phyloP scores from a whole-genome alignment of 1,284 basidiomycete species.

The Austroboletus niveus region DNA sequence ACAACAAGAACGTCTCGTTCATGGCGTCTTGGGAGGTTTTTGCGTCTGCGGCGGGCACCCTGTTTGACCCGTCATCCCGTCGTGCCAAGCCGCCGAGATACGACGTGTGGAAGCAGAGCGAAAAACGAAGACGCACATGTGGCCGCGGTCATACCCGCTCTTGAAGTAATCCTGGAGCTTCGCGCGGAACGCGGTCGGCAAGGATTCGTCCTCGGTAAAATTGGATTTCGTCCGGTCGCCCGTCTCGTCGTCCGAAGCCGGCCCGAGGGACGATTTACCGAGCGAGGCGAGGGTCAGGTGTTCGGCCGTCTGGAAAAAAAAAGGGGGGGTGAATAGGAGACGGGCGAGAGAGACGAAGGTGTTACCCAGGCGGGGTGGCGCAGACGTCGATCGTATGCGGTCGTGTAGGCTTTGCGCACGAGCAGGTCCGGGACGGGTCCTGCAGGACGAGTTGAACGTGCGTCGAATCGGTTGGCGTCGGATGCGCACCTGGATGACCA shows the following conservation, averaged over 20 bases:
- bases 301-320: conserved; percentile 73
- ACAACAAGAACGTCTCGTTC: conserved; percentile 94
- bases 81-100: neutral
- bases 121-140: conserved; percentile 65
- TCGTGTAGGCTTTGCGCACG: conserved; percentile 79
- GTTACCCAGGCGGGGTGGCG: conserved; percentile 90
- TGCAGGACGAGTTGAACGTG: conserved; percentile 27
- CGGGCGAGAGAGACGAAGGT: conserved; percentile 17
- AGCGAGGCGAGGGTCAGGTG: conserved; percentile 82
- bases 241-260: conserved; percentile 30
- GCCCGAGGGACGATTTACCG: conserved; percentile 44
- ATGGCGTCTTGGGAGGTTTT: conserved; percentile 90
- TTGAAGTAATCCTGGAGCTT: conserved; percentile 88
- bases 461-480: no score
- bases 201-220: conserved; percentile 82
- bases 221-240: conserved; percentile 74
- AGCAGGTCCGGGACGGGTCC: conserved; percentile 85
- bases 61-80: conserved; percentile 27
- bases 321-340: neutral
- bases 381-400: conserved; percentile 87
- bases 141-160: conserved; percentile 95
- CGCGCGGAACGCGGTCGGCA: conserved; percentile 83
- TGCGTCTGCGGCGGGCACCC: conserved; percentile 97
- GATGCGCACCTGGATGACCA: conserved; percentile 61
- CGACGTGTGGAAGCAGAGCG: no score